Evolutionary conservation across 768 basidiomycete genomes (phyloP).

Genomic region (Suillus occidentalis): DNA sequence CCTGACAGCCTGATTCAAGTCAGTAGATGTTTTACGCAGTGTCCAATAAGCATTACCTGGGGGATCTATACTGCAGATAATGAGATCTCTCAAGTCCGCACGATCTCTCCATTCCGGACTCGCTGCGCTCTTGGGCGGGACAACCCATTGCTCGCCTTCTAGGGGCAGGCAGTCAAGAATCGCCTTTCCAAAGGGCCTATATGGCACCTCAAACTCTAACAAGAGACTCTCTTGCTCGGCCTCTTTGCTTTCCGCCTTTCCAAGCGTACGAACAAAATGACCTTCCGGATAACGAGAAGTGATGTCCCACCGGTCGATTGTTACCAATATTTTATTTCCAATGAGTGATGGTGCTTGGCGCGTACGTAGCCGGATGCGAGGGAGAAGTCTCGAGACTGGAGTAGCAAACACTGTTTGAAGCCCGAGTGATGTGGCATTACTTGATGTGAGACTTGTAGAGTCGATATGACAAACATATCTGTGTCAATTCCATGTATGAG

Average conservation of each 20-base stretch:
- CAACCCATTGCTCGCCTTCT: constrained; percentile 92
- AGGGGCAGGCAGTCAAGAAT: constrained; percentile 87
- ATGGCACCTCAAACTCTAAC: constrained; percentile 94
- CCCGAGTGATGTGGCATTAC: constrained; percentile 73
- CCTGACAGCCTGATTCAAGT: constrained; percentile 73
- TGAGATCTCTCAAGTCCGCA: constrained; percentile 81
- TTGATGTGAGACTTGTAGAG: constrained; percentile 79
- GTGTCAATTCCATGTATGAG: constrained; percentile 5
- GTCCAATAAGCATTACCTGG: constrained; percentile 53
- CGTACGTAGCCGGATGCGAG: constrained; percentile 91
- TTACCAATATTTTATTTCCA: constrained; percentile 93
- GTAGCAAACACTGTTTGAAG: constrained; percentile 93
- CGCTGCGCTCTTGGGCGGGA: constrained; percentile 67
- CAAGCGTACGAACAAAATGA: constrained; percentile 92
- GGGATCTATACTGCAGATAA: constrained; percentile 97
- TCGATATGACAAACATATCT: constrained; percentile 97
- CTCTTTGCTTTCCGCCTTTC: constrained; percentile 90
- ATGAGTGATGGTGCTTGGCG: constrained; percentile 89
- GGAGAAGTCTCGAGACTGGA: constrained; percentile 87
- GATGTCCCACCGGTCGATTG: constrained; percentile 89
- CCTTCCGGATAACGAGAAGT: constrained; percentile 94
- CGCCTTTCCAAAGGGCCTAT: constrained; percentile 94
- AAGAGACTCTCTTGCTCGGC: constrained; percentile 94
- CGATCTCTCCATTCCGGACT: constrained; percentile 74
- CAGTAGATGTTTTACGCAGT: constrained; percentile 8